Base-by-base conservation (phyloP, 2,329 filamentous ascomycete species). In the Epicoccum nigrum region DNA sequence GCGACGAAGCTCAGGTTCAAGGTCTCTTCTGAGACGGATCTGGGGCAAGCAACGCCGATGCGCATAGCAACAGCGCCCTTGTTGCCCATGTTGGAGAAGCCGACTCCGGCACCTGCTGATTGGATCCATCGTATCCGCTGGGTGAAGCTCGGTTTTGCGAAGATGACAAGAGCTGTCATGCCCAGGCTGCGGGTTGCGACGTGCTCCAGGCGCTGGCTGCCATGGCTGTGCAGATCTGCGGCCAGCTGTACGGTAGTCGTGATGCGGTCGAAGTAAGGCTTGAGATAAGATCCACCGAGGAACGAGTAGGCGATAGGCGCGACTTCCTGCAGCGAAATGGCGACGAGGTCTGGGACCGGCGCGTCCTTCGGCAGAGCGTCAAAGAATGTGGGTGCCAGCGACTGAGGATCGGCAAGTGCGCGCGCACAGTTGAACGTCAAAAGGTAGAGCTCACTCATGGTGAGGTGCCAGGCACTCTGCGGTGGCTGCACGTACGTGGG, bases 351-450 rank as follows among this genome's bases (percentile, higher is more conserved):
- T 4, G 80, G 92, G 4, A 91, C 79, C 71, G 87, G 70, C 13
- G 70, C 58, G 11, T 41, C 59, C 35, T 69, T 56, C 25, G 71
- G 71, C n/a, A 75, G 72, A 44, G 70, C 67, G 41, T 71, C 69
- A 50, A 74, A 72, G 59, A 96, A 77, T 65, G 92, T 86, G 9
- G 82, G 76, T 12, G 89, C 86, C 64, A 97, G 91, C 43, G 84
- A 79, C 30, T 85, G 78, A 17, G 86, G 79, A 61, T 92, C 81
- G 65, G 96, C 84, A 7, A 85, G 75, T 45, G 81, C 81, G 61
- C 90, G 89, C 25, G 83, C 93, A 67, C 90, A 95, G 71, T 97
- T 97, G 79, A 94, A 96, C 9, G 92, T 96, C 45, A 96, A 74
- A 56, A 96, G 82, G 65, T 96, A 87, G 48, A 92, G 75, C 64